Evolutionary conservation across 495 filamentous ascomycete genomes (phyloP), one percentile per base, ranked within the genome.

Genomic region (Aspergillus avenaceus): DNA sequence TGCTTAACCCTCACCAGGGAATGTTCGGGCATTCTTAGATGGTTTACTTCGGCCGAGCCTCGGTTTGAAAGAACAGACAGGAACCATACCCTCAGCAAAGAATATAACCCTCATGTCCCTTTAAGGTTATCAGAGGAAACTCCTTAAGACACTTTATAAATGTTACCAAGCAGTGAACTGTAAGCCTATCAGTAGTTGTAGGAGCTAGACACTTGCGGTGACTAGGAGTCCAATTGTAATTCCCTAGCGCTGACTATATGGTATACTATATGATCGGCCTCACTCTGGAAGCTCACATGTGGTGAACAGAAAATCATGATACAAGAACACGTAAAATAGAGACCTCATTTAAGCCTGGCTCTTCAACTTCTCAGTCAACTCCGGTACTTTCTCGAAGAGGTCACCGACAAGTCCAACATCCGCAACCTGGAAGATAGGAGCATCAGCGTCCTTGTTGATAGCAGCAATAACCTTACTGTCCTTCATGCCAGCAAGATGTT

Each of bases 401-500:
- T 98, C 93, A 49, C 91, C 93, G 2, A 97, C 90, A 29, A 97
- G 73, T 9, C 93, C 93, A 40, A 97, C 90, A 66, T 98, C 93
- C 19, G 93, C 95, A 53, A 98, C 81, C 71, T 98, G 95, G 79
- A 98, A 97, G 54, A 98, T 98, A 2, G 93, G 93, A 45, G 92
- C 93, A 71, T 98, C 93, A 2, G 82, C 74, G 60, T 97, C 93
- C 77, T 98, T 98, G 77, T 98, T 97, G 65, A 98, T 97, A 24
- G 88, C 89, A 29, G 91, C 95, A 78, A 98, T 98, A 52, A 98
- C 95, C 78, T 98, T 98, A 76, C 89, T 95, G 66, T 98, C 93
- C 81, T 98, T 98, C 93, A 98, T 98, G 64, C 93, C 93, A 34
- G 95, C 95, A 70, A 98, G 73, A 80, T 98, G 93, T 72, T 98